phyloP scores from a whole-genome alignment of 306 rosid species.

The Casuarina cunninghamiana region DNA sequence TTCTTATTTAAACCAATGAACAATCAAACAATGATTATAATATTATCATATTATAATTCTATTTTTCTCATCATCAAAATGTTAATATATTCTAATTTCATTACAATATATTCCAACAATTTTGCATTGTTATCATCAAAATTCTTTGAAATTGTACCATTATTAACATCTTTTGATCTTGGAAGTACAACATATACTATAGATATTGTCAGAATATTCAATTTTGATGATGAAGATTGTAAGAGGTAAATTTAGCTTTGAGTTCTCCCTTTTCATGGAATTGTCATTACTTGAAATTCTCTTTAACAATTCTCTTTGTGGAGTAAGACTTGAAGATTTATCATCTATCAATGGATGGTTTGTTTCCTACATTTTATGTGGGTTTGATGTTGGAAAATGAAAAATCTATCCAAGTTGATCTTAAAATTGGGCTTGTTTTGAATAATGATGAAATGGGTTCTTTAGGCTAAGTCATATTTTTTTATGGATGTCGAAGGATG shows the following conservation, averaged over 20 bases:
- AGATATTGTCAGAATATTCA: constrained; percentile 85
- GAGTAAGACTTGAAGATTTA: neutral
- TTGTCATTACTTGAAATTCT: neutral
- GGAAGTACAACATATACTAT: constrained; percentile 69
- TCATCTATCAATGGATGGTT: neutral
- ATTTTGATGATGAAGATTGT: constrained; percentile 69
- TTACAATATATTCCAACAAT: too few species aligned
- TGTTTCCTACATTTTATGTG: too few species aligned
- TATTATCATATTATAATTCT: too few species aligned
- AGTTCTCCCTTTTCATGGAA: neutral
- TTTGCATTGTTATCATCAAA: neutral
- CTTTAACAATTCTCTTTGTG: neutral
- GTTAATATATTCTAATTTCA: too few species aligned
- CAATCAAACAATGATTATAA: too few species aligned
- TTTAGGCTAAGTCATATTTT: neutral
- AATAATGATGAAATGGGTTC: neutral
- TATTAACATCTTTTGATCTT: constrained; percentile 15
- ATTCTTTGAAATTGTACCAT: neutral
- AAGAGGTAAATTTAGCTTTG: constrained; percentile 52
- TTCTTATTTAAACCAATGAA: too few species aligned
- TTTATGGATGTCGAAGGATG: too few species aligned
- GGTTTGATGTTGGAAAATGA: neutral
- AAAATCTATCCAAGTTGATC: neutral
- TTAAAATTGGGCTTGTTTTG: neutral
- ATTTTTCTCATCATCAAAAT: too few species aligned